Evolutionary conservation across 345 rosid genomes (phyloP).

Genomic region (Salix brachista): DNA sequence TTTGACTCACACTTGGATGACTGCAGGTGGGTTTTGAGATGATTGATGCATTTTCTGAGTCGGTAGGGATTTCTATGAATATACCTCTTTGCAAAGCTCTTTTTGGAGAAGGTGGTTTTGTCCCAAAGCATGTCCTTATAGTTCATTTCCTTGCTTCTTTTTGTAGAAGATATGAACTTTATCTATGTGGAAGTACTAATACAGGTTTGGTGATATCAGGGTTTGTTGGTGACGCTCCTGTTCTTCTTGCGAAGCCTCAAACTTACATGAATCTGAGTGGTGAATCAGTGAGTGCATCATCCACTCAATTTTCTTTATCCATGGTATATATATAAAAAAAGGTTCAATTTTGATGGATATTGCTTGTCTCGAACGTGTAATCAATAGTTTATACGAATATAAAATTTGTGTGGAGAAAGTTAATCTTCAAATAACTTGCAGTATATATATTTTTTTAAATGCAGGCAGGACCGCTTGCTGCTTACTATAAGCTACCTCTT

Average conservation of each 20-base stretch:
- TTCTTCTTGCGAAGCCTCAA: slow-evolving; percentile 27
- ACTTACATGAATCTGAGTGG: slow-evolving; percentile 97
- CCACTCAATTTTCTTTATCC: too few species aligned
- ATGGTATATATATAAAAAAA: neutral
- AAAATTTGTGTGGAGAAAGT: neutral
- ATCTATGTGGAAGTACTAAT: neutral
- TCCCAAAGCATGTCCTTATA: too few species aligned
- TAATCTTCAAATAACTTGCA: neutral
- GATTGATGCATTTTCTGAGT: slow-evolving; percentile 55
- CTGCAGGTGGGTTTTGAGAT: slow-evolving; percentile 72
- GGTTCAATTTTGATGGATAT: neutral
- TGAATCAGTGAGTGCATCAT: slow-evolving; percentile 58
- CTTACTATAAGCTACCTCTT: slow-evolving; percentile 86
- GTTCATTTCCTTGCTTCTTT: too few species aligned
- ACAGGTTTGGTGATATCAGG: slow-evolving; percentile 5
- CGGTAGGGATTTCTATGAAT: slow-evolving; percentile 9
- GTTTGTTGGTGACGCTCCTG: slow-evolving; percentile 14
- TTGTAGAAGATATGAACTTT: neutral
- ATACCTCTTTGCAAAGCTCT: slow-evolving; percentile 14
- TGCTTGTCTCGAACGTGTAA: neutral
- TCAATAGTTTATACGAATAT: neutral
- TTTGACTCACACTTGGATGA: slow-evolving; percentile 1
- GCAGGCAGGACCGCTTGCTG: slow-evolving; percentile 87
- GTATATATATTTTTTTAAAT: neutral
- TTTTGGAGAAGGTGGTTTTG: slow-evolving; percentile 14